Base-by-base conservation (phyloP, 768 basidiomycete genomes). In the Tricholoma matsutake region DNA sequence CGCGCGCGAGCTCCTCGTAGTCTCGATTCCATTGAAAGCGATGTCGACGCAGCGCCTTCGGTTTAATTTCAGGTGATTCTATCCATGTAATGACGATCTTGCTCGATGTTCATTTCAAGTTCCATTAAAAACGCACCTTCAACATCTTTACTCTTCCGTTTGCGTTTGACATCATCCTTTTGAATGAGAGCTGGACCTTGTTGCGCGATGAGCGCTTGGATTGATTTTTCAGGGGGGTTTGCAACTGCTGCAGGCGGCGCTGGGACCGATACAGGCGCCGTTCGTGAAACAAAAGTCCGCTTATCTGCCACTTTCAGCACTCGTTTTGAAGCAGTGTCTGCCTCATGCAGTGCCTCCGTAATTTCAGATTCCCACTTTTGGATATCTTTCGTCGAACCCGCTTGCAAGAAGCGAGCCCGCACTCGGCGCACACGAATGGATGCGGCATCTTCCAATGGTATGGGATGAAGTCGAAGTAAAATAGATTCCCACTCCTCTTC, bases 1-100 rank as follows among this genome's bases (percentile, higher is more conserved):
- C 96, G 57, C 89, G 84, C 25, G 89, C 88, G 39, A 95, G 82
- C 62, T 98, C 96, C 59, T 98, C 94, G 59, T 88, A 93, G 54
- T 96, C 92, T 41, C 82, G 74, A 58, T 84, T 92, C 94, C 94
- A 98, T 53, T 85, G 84, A 69, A 94, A 93, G 58, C 88, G 81
- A 53, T 86, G 83, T 16, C 91, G 81, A 56, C 88, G 79, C 49
- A 67, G 65, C 14, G 67, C 57, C 22, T 67, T 67, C 41, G 60
- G 67, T 52, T 69, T 69, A 14, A 65, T 60, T 34, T 68, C 58
- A 32, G 51, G 56, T 25, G 60, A 45, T 41, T 63, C 54, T 37
- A 22, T 13, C 60, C 60, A 53, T 39, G 20, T 53, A 39, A 5
- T 14, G 28, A 32, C 8, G n/a, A 58, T n/a, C 25, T 58, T 29